phyloP scores from a whole-genome alignment of 1,139 yeast genomes.

The Saccharomyces hybrid region DNA sequence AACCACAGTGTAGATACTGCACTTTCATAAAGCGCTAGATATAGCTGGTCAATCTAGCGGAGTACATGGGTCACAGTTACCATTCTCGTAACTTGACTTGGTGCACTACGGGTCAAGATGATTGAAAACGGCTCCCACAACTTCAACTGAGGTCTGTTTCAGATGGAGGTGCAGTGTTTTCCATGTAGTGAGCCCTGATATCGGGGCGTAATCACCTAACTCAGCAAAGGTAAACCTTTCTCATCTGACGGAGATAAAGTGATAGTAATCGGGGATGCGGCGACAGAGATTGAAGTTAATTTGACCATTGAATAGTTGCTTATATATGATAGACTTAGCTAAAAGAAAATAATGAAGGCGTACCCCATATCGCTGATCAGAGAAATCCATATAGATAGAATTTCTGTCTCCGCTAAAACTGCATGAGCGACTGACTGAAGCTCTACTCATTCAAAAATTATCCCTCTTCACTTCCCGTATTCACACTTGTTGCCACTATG shows the following conservation, averaged over 20 bases:
- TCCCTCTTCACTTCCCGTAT: background rate
- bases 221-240: slow-evolving; percentile 5
- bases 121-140: slow-evolving; percentile 4
- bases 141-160: slow-evolving; percentile 4
- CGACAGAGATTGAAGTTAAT: background rate
- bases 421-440: background rate
- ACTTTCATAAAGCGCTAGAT: background rate
- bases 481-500: background rate
- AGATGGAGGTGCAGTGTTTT: slow-evolving; percentile 3
- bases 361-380: background rate
- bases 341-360: background rate
- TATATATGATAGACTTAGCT: background rate
- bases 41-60: slow-evolving; percentile 7
- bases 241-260: slow-evolving; percentile 6
- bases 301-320: background rate
- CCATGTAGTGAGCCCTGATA: slow-evolving; percentile 3
- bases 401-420: background rate
- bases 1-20: slow-evolving; percentile 4
- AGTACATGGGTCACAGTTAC: slow-evolving; percentile 12
- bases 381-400: background rate
- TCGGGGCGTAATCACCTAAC: slow-evolving; percentile 7
- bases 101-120: background rate
- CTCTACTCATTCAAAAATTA: background rate
- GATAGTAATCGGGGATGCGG: background rate
- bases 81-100: slow-evolving; percentile 2